phyloP scores from a whole-genome alignment of 768 basidiomycete genomes.

The Pisolithus tinctorius region DNA sequence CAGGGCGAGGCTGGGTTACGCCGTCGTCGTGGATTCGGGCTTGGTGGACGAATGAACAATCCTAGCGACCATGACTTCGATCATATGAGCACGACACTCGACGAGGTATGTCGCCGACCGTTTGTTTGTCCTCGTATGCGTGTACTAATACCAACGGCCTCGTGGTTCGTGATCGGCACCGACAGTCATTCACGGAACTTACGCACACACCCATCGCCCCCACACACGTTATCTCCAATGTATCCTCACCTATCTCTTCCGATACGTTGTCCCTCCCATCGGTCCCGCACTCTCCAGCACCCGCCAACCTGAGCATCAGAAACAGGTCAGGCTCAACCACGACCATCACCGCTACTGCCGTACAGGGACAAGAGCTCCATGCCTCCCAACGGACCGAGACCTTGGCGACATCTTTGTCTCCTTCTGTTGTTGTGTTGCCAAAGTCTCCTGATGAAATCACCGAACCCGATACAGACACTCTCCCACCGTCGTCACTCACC shows the following conservation, averaged over 20 bases:
- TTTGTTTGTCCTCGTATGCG: constrained; percentile 2
- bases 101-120: constrained; percentile 34
- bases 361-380: background rate
- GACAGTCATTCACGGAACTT: constrained; percentile 39
- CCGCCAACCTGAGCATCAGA: background rate
- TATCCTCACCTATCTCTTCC: constrained; percentile 21
- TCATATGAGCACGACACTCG: constrained; percentile 28
- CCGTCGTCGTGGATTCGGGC: constrained; percentile 3
- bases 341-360: background rate
- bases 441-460: background rate
- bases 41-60: constrained; percentile 4
- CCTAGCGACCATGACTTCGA: constrained; percentile 12
- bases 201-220: constrained; percentile 43
- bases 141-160: background rate
- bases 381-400: background rate
- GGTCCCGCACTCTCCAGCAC: background rate
- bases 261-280: background rate
- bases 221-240: constrained; percentile 40
- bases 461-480: background rate
- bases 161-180: background rate
- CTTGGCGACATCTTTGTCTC: background rate
- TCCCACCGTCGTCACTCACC: background rate
- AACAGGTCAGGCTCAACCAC: constrained; percentile 1
- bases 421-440: background rate
- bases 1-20: constrained; percentile 9